Evolutionary conservation across 495 filamentous ascomycete genomes (phyloP), one percentile per base, ranked within the genome.

Genomic region (Filosporella fistucella): DNA sequence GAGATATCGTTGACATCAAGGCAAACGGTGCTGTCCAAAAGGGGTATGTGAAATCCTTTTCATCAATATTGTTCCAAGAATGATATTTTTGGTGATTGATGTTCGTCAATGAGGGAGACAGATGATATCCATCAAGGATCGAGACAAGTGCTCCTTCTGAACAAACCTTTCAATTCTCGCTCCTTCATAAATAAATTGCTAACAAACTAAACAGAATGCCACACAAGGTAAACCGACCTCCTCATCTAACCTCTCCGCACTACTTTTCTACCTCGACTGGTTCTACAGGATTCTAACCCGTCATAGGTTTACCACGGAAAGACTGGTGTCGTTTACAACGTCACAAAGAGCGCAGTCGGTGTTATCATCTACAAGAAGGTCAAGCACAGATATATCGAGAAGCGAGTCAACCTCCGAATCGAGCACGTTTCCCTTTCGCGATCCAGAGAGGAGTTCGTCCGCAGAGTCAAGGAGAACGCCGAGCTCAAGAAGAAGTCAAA

Each of bases 271-370:
- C n/a, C n/a, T n/a, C n/a, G n/a, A n/a, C n/a, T n/a, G n/a, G n/a
- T n/a, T n/a, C n/a, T n/a, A n/a, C n/a, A n/a, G n/a, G n/a, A n/a
- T n/a, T n/a, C n/a, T n/a, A n/a, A n/a, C n/a, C n/a, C n/a, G n/a
- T n/a, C n/a, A n/a, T n/a, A n/a, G n/a, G 86, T 95, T 74, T 96
- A 94, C 84, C 90, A 96, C 77, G 90, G 90, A 63, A 96, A 95
- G 85, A 96, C 90, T 54, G 91, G 90, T 65, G 87, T 96, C 60
- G 76, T 96, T 76, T 95, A 95, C 82, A 96, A 95, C 77, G 89
- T 95, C 58, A 96, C 91, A 68, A 94, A 95, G 80, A 86, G 79
- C 66, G 85, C 85, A 57, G 88, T 97, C 64, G 93, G 93, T 67
- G 88, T 98, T 69, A 94, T 96, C 75, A 85, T 98, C 69, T 91